phyloP scores from a whole-genome alignment of 257 asterid species.

The Penstemon newberryi region DNA sequence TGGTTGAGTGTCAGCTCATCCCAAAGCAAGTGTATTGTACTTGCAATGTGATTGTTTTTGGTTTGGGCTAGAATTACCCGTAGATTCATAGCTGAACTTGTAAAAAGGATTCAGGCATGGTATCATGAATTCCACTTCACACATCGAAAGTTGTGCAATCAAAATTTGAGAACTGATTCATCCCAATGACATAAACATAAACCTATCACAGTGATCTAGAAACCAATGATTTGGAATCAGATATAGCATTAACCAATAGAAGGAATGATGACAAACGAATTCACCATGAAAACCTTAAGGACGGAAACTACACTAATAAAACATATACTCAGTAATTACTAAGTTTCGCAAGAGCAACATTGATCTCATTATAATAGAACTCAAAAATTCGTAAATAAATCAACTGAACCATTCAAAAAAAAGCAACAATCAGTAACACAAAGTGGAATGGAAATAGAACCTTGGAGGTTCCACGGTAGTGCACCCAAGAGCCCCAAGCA shows the following conservation, averaged over 20 bases:
- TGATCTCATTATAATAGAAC: slow-evolving; percentile 25
- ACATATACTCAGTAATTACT: background rate
- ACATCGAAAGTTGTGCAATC: slow-evolving; percentile 4
- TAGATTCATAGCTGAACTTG: too few relatives aligned
- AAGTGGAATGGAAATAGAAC: slow-evolving; percentile 30
- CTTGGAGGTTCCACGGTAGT: slow-evolving; percentile 89
- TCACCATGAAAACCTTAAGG: background rate
- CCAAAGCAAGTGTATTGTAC: too few relatives aligned
- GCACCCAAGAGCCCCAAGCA: slow-evolving; percentile 99
- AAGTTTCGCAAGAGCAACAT: slow-evolving; percentile 14
- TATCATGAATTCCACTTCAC: background rate
- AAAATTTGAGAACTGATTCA: background rate
- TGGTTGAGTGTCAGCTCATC: too few relatives aligned
- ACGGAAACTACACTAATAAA: background rate
- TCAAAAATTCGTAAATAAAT: slow-evolving; percentile 18
- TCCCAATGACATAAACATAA: background rate
- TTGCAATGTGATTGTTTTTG: too few relatives aligned
- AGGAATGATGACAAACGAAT: background rate
- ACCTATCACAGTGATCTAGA: background rate
- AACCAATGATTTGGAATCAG: slow-evolving; percentile 6
- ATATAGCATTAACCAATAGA: background rate
- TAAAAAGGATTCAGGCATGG: too few relatives aligned
- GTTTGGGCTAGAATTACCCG: too few relatives aligned
- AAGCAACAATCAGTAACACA: slow-evolving; percentile 16
- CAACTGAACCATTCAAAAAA: slow-evolving; percentile 6